Evolutionary conservation across 1,284 basidiomycete genomes (phyloP).

Genomic region (Trichosporon sp.): DNA sequence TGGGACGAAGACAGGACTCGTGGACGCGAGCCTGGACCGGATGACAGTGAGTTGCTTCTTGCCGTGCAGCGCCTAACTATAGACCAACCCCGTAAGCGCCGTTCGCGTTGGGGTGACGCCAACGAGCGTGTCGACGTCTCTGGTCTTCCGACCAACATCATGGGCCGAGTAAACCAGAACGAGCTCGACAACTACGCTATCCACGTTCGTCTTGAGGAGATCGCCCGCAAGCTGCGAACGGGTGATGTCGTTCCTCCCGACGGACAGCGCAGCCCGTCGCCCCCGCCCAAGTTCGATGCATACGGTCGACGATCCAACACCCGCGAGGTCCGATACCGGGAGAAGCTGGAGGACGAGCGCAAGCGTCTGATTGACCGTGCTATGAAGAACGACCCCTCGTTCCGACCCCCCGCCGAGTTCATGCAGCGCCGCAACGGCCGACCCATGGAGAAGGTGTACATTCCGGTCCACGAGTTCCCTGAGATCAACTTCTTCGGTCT

Average conservation of each 20-base stretch:
- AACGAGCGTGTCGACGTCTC: slow-evolving; percentile 74
- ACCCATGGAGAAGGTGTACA: slow-evolving; percentile 96
- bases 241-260: slow-evolving; percentile 97
- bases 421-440: slow-evolving; percentile 78
- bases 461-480: slow-evolving; percentile 98
- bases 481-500: slow-evolving; percentile 99
- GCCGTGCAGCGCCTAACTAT: slow-evolving; percentile 29
- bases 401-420: slow-evolving; percentile 85
- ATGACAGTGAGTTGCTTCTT: slow-evolving; percentile 35
- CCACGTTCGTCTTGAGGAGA: slow-evolving; percentile 91
- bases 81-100: slow-evolving; percentile 81
- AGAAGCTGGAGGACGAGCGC: slow-evolving; percentile 96
- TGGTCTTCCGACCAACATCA: slow-evolving; percentile 85
- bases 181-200: slow-evolving; percentile 95
- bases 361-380: slow-evolving; percentile 88
- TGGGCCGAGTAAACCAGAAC: slow-evolving; percentile 81
- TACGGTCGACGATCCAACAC: slow-evolving; percentile 98
- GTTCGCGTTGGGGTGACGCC: slow-evolving; percentile 90
- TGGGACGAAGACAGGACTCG: slow-evolving; percentile 26
- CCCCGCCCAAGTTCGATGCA: slow-evolving; percentile 92
- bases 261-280: slow-evolving; percentile 88
- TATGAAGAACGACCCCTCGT: slow-evolving; percentile 96
- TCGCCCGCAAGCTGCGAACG: slow-evolving; percentile 85
- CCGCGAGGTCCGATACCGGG: slow-evolving; percentile 93
- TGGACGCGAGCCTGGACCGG: slow-evolving; percentile 27